Evolutionary conservation across 768 basidiomycete species (phyloP).

Genomic region (Mycena pura): DNA sequence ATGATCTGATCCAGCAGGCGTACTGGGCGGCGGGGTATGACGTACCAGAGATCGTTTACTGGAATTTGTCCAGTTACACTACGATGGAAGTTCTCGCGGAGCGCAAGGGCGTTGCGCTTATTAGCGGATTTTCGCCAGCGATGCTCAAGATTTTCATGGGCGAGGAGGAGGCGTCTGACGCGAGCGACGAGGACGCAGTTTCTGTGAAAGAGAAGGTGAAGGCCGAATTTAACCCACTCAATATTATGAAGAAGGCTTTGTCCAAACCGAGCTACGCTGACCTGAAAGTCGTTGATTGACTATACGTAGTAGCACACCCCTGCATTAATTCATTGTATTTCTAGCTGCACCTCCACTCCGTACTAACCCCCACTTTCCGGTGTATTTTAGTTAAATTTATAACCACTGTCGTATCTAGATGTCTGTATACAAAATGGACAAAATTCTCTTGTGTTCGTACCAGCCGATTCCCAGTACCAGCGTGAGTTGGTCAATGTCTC

Average conservation of each 20-base stretch:
- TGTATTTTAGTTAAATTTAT: no score
- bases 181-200: slow-evolving; percentile 41
- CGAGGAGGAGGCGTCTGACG: slow-evolving; percentile 42
- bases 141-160: slow-evolving; percentile 79
- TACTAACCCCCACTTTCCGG: no score
- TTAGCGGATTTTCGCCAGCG: slow-evolving; percentile 73
- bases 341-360: slow-evolving; percentile 10
- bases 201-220: slow-evolving; percentile 32
- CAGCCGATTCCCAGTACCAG: no score
- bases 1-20: slow-evolving; percentile 59
- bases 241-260: slow-evolving; percentile 55
- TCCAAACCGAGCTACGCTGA: slow-evolving; percentile 59
- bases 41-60: slow-evolving; percentile 76
- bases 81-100: slow-evolving; percentile 59
- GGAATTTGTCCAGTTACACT: slow-evolving; percentile 55
- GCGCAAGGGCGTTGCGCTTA: slow-evolving; percentile 66
- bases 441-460: no score
- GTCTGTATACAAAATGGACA: no score
- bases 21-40: slow-evolving; percentile 71
- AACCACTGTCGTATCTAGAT: no score
- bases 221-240: slow-evolving; percentile 47
- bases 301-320: not conserved
- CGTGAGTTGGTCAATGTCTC: no score
- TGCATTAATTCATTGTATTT: slow-evolving; percentile 15
- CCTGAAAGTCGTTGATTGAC: slow-evolving; percentile 63